Evolutionary conservation across 345 rosid species (phyloP), one percentile per base, ranked within the genome.

Genomic region (Syzygium grande): DNA sequence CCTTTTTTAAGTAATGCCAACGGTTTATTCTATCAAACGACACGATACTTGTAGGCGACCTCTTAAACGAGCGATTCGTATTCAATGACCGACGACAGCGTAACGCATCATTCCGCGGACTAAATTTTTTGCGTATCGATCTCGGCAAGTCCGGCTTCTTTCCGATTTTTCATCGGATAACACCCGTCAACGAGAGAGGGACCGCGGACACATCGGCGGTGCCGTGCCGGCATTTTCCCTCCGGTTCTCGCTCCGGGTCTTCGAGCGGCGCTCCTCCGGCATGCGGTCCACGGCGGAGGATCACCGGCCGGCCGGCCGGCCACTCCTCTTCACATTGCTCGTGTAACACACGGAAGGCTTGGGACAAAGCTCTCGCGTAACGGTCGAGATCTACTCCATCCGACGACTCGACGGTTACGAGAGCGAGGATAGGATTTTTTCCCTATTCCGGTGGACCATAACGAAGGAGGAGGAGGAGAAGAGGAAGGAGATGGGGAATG

Each of bases 21-120:
- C 4, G 0, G 19, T 61, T 61, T 6, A 61, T 3, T 1, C 22
- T 16, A 19, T 73, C 38, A 9, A 19, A 17, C 30, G 13, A 34
- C 7, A 0, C 1, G 13, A 0, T 0, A 19, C 10, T 0, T 0
- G 3, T 17, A 9, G 9, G 7, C 9, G 80, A 9, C 6, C 46
- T 2, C 30, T 65, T 30, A 8, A 30, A 8, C 43, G 6, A 30
- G 11, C 6, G 1, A 30, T 23, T 15, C 46, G 1, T 34, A 19
- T 34, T 34, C 25, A 19, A 68, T 34, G 17, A 19, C 6, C 0
- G 2, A 30, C 17, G 2, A 68, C 5, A 4, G 1, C 43, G 29
- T 30, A 17, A 34, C 23, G 12, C 46, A 9, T 15, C 41, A 29
- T 63, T 63, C 21, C 1, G 0, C 30, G 19, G 25, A n/a, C 25